Evolutionary conservation across 2,329 filamentous ascomycete species (phyloP).

Genomic region (Cercospora sp.): DNA sequence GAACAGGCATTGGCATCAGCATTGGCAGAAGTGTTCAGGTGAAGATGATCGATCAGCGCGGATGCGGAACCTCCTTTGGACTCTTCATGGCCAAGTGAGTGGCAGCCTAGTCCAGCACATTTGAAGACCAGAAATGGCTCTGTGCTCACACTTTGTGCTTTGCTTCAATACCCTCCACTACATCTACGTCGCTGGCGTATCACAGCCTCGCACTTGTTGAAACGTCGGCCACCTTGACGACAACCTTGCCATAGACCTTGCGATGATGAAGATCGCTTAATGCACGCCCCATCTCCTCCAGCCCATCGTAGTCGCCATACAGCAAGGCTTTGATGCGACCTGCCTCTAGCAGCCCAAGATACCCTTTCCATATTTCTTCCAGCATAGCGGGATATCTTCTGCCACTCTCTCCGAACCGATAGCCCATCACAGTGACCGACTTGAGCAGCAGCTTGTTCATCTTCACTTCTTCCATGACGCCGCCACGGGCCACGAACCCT

Average conservation of each 20-base stretch:
- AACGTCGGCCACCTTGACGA: slow-evolving; percentile 47
- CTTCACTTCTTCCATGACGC: slow-evolving; percentile 55
- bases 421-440: slow-evolving; percentile 55
- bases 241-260: slow-evolving; percentile 58
- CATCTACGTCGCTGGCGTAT: background rate
- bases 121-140: background rate
- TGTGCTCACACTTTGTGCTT: background rate
- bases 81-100: background rate
- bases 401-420: slow-evolving; percentile 60
- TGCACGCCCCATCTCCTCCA: slow-evolving; percentile 53
- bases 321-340: slow-evolving; percentile 55
- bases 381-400: slow-evolving; percentile 52
- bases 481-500: slow-evolving; percentile 58
- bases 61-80: background rate
- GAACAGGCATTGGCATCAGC: background rate
- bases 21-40: background rate
- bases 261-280: slow-evolving; percentile 53
- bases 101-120: background rate
- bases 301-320: slow-evolving; percentile 52
- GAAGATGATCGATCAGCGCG: background rate
- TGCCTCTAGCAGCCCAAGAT: slow-evolving; percentile 50
- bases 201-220: slow-evolving; percentile 28
- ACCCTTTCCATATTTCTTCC: slow-evolving; percentile 53
- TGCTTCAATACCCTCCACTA: background rate
- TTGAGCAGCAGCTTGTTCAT: slow-evolving; percentile 59